Evolutionary conservation across 345 rosid species (phyloP).

Genomic region (Gossypium mustelinum): DNA sequence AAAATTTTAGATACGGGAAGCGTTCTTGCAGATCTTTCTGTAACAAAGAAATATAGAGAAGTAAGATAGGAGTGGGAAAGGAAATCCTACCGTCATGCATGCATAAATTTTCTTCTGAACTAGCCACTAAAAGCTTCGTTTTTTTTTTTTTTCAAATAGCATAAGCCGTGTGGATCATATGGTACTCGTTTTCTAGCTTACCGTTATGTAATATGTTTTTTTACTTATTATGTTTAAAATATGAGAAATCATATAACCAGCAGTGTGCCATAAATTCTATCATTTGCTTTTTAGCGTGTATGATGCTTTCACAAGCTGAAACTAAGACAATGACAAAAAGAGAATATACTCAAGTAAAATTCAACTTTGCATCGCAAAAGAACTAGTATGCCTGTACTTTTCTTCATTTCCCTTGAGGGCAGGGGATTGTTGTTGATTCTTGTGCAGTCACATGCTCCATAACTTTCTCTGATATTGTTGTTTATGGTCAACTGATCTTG

Average conservation of each 20-base stretch:
- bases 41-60: not conserved
- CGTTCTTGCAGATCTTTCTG: not conserved
- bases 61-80: not conserved
- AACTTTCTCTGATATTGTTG: conserved; percentile 8
- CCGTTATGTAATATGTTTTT: not conserved
- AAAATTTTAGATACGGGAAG: not conserved
- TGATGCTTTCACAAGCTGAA: not conserved
- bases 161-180: not conserved
- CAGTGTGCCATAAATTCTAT: not conserved
- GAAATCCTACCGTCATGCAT: not conserved
- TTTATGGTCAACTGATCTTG: conserved; percentile 20
- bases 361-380: not conserved
- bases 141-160: not conserved
- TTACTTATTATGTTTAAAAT: not conserved
- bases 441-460: not conserved
- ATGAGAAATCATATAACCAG: not conserved
- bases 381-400: not conserved
- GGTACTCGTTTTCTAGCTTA: not conserved
- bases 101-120: not conserved
- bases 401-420: not conserved
- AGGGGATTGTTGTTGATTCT: not conserved
- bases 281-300: not conserved
- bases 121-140: not conserved
- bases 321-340: not conserved
- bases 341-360: not conserved